Evolutionary conservation across 2,329 filamentous ascomycete genomes (phyloP).

Genomic region (Dothistroma pini): DNA sequence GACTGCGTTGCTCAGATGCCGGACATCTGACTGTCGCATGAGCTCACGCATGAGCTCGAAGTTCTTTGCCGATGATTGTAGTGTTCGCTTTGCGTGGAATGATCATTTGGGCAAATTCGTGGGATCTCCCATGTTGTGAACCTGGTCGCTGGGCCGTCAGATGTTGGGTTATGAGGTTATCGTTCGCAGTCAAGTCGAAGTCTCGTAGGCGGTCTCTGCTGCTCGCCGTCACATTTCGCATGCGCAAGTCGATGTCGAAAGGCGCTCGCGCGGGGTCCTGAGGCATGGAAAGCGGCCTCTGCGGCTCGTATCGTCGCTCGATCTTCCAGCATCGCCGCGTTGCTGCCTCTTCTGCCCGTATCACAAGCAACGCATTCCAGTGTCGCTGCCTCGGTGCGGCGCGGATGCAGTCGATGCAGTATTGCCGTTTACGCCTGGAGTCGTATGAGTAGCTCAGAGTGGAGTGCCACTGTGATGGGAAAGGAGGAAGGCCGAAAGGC

Average conservation of each 20-base stretch:
- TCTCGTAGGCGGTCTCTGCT: background rate
- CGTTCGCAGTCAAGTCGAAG: background rate
- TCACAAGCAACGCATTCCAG: background rate
- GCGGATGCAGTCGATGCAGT: background rate
- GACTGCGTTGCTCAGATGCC: background rate
- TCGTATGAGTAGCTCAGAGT: background rate
- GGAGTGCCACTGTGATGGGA: constrained; percentile 1
- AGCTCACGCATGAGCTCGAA: background rate
- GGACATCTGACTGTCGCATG: background rate
- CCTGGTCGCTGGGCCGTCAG: background rate
- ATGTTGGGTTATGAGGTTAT: background rate
- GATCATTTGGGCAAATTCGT: background rate
- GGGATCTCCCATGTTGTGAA: background rate
- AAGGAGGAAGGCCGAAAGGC: background rate
- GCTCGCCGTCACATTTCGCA: background rate
- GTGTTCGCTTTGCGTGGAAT: background rate
- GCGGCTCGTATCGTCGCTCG: background rate
- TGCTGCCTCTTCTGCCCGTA: background rate
- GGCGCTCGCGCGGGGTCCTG: background rate
- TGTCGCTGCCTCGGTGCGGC: constrained; percentile 1
- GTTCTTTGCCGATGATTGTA: background rate
- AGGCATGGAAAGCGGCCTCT: background rate
- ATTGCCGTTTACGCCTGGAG: background rate
- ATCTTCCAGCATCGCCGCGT: too few species aligned
- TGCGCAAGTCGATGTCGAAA: background rate